These are phyloP conservation scores for Neurospora discreta DNA, from an alignment of 495 filamentous ascomycete species.

Conservation along the genomic window DNA sequence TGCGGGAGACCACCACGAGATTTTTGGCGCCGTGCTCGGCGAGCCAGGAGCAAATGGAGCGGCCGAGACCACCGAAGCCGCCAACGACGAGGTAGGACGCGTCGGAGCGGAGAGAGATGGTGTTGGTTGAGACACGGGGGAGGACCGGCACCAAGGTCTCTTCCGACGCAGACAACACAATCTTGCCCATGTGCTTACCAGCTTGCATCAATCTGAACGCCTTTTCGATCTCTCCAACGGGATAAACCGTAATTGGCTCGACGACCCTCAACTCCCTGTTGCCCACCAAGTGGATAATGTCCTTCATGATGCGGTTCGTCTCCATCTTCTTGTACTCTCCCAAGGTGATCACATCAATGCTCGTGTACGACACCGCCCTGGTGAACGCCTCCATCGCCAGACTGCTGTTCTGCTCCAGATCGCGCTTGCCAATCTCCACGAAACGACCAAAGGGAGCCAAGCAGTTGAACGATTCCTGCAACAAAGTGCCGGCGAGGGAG, in stretches of 20 bases:
- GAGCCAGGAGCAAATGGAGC: constrained; percentile 47
- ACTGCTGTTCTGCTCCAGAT: constrained; percentile 25
- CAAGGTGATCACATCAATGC: constrained; percentile 19
- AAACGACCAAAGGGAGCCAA: constrained; percentile 45
- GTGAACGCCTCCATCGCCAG: constrained; percentile 33
- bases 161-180: constrained; percentile 29
- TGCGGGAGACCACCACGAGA: constrained; percentile 47
- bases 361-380: constrained; percentile 19
- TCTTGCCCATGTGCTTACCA: constrained; percentile 45
- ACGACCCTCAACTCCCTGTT: constrained; percentile 22
- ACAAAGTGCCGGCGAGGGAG: constrained; percentile 42
- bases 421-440: constrained; percentile 44
- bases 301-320: constrained; percentile 28
- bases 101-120: constrained; percentile 21
- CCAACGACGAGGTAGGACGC: constrained; percentile 50
- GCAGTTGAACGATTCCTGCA: constrained; percentile 42
- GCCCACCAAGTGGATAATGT: constrained; percentile 29
- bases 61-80: constrained; percentile 52
- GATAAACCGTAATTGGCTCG: constrained; percentile 23
- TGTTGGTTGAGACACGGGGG: constrained; percentile 4
- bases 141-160: constrained; percentile 15
- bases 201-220: constrained; percentile 38
- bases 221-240: constrained; percentile 27
- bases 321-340: constrained; percentile 16
- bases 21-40: constrained; percentile 44